Conservation (phyloP, 208 protist species). For the Porcisia hertigi region DNA sequence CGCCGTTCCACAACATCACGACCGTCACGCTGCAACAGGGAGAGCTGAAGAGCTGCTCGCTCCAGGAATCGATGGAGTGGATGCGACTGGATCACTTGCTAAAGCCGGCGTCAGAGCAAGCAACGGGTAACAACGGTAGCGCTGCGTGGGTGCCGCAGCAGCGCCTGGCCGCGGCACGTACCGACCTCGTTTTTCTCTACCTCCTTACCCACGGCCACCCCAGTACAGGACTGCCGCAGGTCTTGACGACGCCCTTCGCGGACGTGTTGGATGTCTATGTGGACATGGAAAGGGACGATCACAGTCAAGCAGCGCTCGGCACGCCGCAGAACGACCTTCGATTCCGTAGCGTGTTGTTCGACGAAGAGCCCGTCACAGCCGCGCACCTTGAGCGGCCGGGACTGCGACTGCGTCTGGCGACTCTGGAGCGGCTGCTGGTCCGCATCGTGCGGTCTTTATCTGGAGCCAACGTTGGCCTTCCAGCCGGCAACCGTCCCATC, state of each 20-base stretch:
- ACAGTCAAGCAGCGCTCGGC: neutral
- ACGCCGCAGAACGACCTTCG: neutral
- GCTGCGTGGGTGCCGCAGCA: constrained; percentile 17
- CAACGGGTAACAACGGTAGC: neutral
- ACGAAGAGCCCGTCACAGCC: constrained; percentile 29
- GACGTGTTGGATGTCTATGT: constrained; percentile 69
- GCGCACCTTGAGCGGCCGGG: constrained; percentile 14
- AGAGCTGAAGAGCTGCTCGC: constrained; percentile 63
- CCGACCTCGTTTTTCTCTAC: constrained; percentile 67
- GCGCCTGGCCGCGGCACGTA: constrained; percentile 48
- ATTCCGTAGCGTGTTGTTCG: constrained; percentile 33
- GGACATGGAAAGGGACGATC: constrained; percentile 14
- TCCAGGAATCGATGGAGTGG: constrained; percentile 69
- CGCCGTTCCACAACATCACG: constrained; percentile 76
- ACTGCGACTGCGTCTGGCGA: constrained; percentile 42
- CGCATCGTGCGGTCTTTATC: constrained; percentile 12
- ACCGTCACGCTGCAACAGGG: constrained; percentile 52
- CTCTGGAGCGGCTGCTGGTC: constrained; percentile 43
- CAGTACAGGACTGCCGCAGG: constrained; percentile 45
- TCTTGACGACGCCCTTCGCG: constrained; percentile 44
- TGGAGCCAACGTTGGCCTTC: constrained; percentile 4
- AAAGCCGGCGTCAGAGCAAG: neutral
- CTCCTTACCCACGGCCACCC: constrained; percentile 57
- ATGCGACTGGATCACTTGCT: constrained; percentile 58
- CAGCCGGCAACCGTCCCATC: constrained; percentile 14